phyloP scores from a whole-genome alignment of 495 filamentous ascomycete species.

The Hypoxylon fuscum region DNA sequence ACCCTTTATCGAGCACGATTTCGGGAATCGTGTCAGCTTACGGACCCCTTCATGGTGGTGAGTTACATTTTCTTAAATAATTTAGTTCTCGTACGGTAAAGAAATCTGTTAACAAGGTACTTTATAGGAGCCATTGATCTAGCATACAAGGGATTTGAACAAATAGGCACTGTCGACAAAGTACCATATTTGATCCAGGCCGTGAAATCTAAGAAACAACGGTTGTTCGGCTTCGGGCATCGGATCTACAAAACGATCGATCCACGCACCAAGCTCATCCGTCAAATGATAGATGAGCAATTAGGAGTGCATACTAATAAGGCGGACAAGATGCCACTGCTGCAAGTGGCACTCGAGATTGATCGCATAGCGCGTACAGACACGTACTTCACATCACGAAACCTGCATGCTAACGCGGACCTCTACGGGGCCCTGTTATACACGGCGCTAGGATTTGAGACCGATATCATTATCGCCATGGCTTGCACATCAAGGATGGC shows the following conservation, averaged over 20 bases:
- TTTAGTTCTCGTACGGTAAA: no score
- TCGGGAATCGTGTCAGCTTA: conserved; percentile 54
- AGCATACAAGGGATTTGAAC: conserved; percentile 55
- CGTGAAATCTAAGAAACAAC: conserved; percentile 57
- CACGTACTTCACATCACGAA: conserved; percentile 56
- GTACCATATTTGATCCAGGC: conserved; percentile 54
- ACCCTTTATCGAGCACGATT: conserved; percentile 41
- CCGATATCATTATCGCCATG: conserved; percentile 11
- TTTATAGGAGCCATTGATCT: conserved; percentile 61
- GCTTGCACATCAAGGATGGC: conserved; percentile 9
- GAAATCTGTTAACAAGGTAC: no score
- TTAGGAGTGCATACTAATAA: conserved; percentile 47
- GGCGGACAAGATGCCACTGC: conserved; percentile 45
- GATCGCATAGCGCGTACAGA: conserved; percentile 55
- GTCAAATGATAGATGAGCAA: no score
- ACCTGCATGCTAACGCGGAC: conserved; percentile 61
- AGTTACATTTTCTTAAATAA: no score
- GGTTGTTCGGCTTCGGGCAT: conserved; percentile 65
- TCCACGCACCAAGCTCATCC: conserved; percentile 55
- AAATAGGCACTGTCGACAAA: conserved; percentile 50
- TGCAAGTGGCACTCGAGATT: conserved; percentile 57
- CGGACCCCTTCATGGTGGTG: conserved; percentile 63
- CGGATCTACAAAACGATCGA: conserved; percentile 61
- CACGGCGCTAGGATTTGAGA: conserved; percentile 50
- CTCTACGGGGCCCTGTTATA: conserved; percentile 63